Evolutionary conservation across 2,329 filamentous ascomycete genomes (phyloP).

Genomic region (Alternaria sp.): DNA sequence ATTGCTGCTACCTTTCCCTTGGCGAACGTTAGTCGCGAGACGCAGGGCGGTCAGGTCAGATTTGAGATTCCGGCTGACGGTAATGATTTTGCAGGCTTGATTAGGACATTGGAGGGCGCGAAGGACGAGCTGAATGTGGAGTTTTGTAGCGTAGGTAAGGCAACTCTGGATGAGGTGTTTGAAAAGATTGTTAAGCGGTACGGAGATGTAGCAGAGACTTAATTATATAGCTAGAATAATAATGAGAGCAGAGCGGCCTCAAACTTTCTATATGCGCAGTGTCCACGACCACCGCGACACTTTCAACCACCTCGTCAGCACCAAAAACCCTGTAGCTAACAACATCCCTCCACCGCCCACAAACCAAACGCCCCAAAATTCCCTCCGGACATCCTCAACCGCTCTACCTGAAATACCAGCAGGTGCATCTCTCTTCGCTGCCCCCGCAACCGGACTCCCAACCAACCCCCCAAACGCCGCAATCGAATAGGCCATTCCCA

Average conservation of each 20-base stretch:
- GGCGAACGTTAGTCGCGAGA: background rate
- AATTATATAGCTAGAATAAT: background rate
- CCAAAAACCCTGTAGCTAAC: background rate
- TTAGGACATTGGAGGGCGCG: background rate
- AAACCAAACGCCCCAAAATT: background rate
- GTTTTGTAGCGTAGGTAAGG: background rate
- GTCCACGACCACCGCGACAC: background rate
- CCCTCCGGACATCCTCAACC: background rate
- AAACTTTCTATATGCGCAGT: background rate
- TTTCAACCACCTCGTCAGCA: background rate
- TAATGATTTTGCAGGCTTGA: background rate
- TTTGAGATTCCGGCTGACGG: background rate
- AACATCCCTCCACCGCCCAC: background rate
- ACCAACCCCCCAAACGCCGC: conserved; percentile 57
- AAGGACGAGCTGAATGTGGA: background rate
- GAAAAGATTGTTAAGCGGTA: background rate
- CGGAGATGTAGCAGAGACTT: background rate
- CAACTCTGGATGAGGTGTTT: background rate
- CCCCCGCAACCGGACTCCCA: conserved; percentile 60
- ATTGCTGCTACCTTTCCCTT: background rate
- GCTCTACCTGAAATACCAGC: background rate
- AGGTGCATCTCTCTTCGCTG: conserved; percentile 13
- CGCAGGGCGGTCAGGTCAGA: background rate
- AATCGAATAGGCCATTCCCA: conserved; percentile 60
- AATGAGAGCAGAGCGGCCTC: background rate